A percentile compares a stretch with the other conserved stretches of the same genome.
phyloP scores from a whole-genome alignment of 257 asterid species.

The Salvia rosmarinus region DNA sequence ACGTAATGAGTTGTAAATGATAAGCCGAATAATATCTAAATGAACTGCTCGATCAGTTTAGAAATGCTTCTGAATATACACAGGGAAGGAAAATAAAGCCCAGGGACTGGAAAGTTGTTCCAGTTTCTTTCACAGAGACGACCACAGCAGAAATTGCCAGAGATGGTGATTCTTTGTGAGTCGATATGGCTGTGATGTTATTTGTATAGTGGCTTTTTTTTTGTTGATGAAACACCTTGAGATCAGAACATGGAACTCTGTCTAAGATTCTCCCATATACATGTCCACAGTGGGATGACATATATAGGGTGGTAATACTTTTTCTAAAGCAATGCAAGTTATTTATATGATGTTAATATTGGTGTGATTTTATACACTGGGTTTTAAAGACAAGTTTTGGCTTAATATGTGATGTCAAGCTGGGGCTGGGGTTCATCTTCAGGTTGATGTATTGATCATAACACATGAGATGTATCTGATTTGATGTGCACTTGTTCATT shows the following conservation, averaged over 20 bases:
- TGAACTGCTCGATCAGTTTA: constrained; percentile 25
- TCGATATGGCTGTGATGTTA: constrained; percentile 5
- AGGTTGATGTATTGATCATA: not conserved
- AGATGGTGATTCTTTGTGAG: not conserved
- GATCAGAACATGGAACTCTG: not conserved
- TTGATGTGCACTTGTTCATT: no score
- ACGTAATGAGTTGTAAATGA: not conserved
- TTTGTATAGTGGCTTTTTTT: not conserved
- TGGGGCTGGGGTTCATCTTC: not conserved
- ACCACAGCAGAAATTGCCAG: not conserved
- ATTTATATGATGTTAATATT: not conserved
- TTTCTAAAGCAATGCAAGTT: constrained; percentile 27
- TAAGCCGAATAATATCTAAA: constrained; percentile 22
- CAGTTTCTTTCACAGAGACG: constrained; percentile 12
- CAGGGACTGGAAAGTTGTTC: not conserved
- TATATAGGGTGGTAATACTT: constrained; percentile 2
- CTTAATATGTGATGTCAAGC: not conserved
- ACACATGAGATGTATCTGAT: no score
- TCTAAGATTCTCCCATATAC: constrained; percentile 10
- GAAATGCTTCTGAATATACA: constrained; percentile 18
- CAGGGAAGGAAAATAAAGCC: constrained; percentile 15
- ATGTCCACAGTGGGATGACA: not conserved
- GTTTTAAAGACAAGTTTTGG: not conserved
- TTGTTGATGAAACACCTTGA: not conserved
- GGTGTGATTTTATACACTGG: not conserved